Evolutionary conservation across 331 rosid species (phyloP).

Genomic region (Acacia concinna): DNA sequence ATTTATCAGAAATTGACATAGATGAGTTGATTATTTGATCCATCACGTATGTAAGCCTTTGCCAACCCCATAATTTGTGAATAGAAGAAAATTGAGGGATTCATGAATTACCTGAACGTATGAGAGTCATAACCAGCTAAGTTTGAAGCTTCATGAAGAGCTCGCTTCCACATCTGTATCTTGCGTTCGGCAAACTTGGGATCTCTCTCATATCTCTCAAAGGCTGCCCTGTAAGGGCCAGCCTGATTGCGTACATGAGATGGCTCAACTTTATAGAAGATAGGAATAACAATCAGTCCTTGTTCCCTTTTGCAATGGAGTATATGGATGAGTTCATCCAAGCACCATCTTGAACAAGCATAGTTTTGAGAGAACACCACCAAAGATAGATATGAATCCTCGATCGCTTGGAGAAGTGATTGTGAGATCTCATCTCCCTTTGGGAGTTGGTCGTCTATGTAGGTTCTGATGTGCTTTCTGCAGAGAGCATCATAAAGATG

Average conservation of each 20-base stretch:
- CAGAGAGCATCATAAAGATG: not conserved
- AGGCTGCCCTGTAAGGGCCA: not conserved
- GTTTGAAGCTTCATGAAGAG: constrained; percentile 22
- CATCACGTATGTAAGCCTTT: not conserved
- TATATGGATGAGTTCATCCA: constrained; percentile 10
- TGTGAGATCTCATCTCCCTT: not conserved
- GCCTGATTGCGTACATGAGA: not conserved
- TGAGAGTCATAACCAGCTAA: constrained; percentile 32
- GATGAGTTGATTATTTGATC: too few relatives aligned
- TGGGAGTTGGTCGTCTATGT: not conserved
- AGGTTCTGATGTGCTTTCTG: not conserved
- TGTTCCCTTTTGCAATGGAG: not conserved
- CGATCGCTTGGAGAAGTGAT: not conserved
- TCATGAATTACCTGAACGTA: not conserved
- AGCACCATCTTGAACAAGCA: not conserved
- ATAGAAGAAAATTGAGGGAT: not conserved
- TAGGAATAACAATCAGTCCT: constrained; percentile 11
- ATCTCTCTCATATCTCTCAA: not conserved
- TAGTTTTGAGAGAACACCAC: not conserved
- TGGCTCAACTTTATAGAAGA: constrained; percentile 22
- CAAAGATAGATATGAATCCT: not conserved
- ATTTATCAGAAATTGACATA: not conserved
- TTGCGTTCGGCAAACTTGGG: not conserved
- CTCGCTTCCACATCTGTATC: constrained; percentile 7
- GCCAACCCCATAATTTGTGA: not conserved